Evolutionary conservation across 2,329 filamentous ascomycete genomes (phyloP).

Genomic region (Periconia digitata): DNA sequence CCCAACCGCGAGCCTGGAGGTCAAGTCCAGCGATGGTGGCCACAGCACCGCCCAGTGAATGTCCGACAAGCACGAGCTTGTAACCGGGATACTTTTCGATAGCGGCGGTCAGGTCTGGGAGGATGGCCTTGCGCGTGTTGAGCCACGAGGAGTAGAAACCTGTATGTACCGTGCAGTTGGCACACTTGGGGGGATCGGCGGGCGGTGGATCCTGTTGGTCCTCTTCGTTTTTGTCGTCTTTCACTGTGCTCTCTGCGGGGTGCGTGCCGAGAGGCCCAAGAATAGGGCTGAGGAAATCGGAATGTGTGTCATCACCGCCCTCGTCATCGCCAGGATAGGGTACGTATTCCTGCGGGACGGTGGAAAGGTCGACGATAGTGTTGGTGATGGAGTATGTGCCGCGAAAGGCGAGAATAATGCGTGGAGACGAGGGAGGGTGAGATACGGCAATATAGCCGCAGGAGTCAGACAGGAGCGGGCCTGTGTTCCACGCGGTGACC

Average conservation of each 20-base stretch:
- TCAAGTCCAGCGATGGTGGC: conserved; percentile 86
- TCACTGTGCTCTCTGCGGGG: neutral
- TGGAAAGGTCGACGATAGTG: conserved; percentile 86
- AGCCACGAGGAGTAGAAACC: conserved; percentile 88
- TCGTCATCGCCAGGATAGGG: conserved; percentile 70
- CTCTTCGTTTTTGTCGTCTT: conserved; percentile 5
- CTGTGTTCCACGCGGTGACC: conserved; percentile 84
- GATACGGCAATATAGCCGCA: conserved; percentile 95
- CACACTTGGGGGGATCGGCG: conserved; percentile 59
- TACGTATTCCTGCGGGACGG: conserved; percentile 84
- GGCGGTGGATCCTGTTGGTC: conserved; percentile 24
- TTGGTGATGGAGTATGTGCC: conserved; percentile 94
- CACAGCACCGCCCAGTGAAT: conserved; percentile 90
- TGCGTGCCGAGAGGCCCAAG: conserved; percentile 7
- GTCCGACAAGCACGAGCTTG: conserved; percentile 77
- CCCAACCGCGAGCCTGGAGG: conserved; percentile 73
- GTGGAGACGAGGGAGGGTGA: conserved; percentile 59
- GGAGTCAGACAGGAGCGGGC: conserved; percentile 80
- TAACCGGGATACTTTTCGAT: conserved; percentile 68
- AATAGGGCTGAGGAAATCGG: conserved; percentile 25
- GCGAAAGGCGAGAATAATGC: conserved; percentile 85
- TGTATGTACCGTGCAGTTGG: conserved; percentile 88
- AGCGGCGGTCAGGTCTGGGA: conserved; percentile 66
- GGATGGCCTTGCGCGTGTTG: conserved; percentile 68
- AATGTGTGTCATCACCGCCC: conserved; percentile 31